Conservation (phyloP, 495 filamentous ascomycete species). For the Staphylotrichum longicolle region DNA sequence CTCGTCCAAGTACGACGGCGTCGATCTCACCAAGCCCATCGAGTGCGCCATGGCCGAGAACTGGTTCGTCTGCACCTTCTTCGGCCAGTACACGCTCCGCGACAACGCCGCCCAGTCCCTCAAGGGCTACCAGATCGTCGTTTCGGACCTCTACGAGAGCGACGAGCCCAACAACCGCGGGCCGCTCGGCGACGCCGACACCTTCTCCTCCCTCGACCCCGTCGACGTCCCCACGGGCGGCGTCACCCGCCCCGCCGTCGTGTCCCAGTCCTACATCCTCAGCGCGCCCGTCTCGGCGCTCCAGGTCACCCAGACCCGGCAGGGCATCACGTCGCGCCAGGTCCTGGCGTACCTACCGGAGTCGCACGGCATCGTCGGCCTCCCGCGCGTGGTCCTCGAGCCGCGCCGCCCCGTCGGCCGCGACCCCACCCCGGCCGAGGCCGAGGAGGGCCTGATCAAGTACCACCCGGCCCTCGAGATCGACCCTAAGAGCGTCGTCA, state of each 20-base stretch:
- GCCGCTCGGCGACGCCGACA: slow-evolving; percentile 60
- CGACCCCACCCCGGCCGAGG: slow-evolving; percentile 74
- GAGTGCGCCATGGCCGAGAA: slow-evolving; percentile 82
- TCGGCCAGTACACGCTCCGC: slow-evolving; percentile 54
- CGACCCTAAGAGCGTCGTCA: slow-evolving; percentile 75
- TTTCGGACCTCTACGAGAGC: slow-evolving; percentile 90
- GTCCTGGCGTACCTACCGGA: slow-evolving; percentile 73
- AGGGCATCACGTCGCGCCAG: slow-evolving; percentile 86
- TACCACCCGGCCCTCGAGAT: slow-evolving; percentile 78
- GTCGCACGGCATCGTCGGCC: slow-evolving; percentile 68
- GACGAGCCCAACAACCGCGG: slow-evolving; percentile 80
- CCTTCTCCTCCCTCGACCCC: slow-evolving; percentile 70
- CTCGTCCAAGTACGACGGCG: slow-evolving; percentile 63
- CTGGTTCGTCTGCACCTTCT: slow-evolving; percentile 93
- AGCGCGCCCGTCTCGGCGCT: slow-evolving; percentile 72
- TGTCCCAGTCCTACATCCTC: slow-evolving; percentile 78
- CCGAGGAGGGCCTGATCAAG: slow-evolving; percentile 76
- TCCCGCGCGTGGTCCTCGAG: slow-evolving; percentile 76
- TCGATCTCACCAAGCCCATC: slow-evolving; percentile 74
- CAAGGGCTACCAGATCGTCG: slow-evolving; percentile 82
- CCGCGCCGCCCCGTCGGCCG: slow-evolving; percentile 84
- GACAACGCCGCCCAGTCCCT: slow-evolving; percentile 53
- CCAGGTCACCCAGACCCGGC: slow-evolving; percentile 80
- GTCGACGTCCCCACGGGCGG: slow-evolving; percentile 43
- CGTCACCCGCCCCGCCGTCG: slow-evolving; percentile 59